phyloP scores from a whole-genome alignment of 352 stramenopile genomes.

The Pythium angustatum region DNA sequence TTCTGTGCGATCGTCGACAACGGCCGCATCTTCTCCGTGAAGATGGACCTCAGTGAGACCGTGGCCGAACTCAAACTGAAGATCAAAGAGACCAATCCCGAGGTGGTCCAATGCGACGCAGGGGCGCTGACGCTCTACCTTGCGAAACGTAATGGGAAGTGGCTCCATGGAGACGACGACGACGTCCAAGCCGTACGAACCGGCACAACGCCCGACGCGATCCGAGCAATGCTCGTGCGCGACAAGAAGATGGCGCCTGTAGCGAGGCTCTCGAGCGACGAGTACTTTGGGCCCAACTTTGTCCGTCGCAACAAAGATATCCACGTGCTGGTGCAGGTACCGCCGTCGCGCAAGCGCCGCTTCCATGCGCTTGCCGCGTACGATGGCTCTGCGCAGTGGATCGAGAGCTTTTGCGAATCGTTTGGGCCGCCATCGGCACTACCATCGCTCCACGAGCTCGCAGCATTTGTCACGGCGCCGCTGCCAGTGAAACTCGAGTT shows the following conservation, averaged over 20 bases:
- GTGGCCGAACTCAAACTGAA: no score
- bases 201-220: not conserved
- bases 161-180: not conserved
- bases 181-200: not conserved
- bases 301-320: not conserved
- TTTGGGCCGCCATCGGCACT: not conserved
- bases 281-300: not conserved
- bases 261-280: not conserved
- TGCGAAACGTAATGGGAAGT: not conserved
- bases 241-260: not conserved
- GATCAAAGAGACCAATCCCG: no score
- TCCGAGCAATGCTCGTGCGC: not conserved
- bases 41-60: no score
- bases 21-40: not conserved
- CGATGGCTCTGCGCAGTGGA: not conserved
- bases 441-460: not conserved
- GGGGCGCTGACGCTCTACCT: not conserved
- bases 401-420: not conserved
- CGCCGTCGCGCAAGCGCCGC: no score
- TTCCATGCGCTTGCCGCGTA: not conserved
- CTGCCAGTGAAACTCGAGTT: not conserved
- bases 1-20: constrained; percentile 1
- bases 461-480: not conserved
- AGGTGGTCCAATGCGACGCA: no score
- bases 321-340: not conserved